A percentile compares a stretch with the other conserved stretches of the same genome.
Conservation (phyloP, 1,139 yeast genomes). For the Yamadazyma triangularis region DNA sequence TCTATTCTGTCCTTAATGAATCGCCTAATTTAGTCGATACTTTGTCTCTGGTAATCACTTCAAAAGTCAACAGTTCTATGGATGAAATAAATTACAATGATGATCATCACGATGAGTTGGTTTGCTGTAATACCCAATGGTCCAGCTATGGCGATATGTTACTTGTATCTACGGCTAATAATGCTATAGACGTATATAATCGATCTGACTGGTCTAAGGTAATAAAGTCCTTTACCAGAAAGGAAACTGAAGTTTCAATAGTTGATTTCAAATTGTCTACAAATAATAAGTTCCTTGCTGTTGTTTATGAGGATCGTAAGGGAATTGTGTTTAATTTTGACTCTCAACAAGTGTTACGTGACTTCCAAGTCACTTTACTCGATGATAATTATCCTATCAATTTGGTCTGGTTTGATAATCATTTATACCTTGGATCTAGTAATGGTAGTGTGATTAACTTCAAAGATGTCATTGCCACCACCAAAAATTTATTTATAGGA, state of each 20-base stretch:
- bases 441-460: constrained; percentile 46
- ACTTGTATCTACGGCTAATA: constrained; percentile 33
- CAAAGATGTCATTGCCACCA: constrained; percentile 22
- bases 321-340: constrained; percentile 9
- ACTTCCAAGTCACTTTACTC: constrained; percentile 5
- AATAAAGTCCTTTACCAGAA: constrained; percentile 6
- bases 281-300: constrained; percentile 9
- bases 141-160: constrained; percentile 51
- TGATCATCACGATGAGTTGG: constrained; percentile 38
- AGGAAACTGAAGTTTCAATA: constrained; percentile 5
- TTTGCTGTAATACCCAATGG: constrained; percentile 33
- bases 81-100: constrained; percentile 33
- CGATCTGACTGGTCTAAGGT: constrained; percentile 22
- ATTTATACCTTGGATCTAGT: constrained; percentile 47
- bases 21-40: constrained; percentile 34
- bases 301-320: constrained; percentile 10
- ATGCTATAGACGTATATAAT: constrained; percentile 29
- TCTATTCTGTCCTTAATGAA: constrained; percentile 56
- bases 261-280: neutral
- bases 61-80: constrained; percentile 30
- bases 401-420: constrained; percentile 19
- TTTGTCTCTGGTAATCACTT: constrained; percentile 36
- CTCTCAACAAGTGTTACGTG: constrained; percentile 5
- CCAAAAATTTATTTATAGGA: neutral
- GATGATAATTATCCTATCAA: constrained; percentile 11